Base-by-base conservation (phyloP, 2,329 filamentous ascomycete species). In the Fusarium pininemorale region DNA sequence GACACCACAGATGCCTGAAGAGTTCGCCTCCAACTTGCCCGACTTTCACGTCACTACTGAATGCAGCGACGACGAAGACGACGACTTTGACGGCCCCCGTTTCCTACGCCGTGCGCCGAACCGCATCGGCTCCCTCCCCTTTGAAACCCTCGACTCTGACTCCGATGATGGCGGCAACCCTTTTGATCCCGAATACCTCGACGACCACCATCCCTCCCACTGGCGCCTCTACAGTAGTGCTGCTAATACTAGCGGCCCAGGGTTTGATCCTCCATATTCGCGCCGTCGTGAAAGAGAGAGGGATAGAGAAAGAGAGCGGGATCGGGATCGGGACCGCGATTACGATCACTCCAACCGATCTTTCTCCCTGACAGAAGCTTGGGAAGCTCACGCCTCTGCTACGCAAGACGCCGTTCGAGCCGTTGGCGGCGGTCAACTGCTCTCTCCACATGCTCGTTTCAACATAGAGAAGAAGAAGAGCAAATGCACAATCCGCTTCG, bases 401-500 rank as follows among this genome's bases (percentile, higher is more conserved):
- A 88, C 87, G 3, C 88, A 90, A 69, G 89, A 90, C 78, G 87
- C 88, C 3, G 85, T 88, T 20, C 84, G 85, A 63, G 88, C 88
- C 5, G 88, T 89, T 4, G 88, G 88, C 8, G 88, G 88, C 9
- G 88, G 88, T 35, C 88, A 89, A 50, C 83, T 94, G 9, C 87
- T 95, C 82, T 87, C 87, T 39, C 94, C 94, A 1, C 90, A 94
- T 81, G 94, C 94, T 6, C 90, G 90, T 35, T 98, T 98, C 83
- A 93, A 92, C 79, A 97, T 98, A 63, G 91, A 93, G 78, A 90
- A 91, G 81, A 90, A 92, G 77, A 95, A 94, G 84, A 94, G 90
- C 84, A 94, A 92, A 82, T 96, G 96, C 76, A 95, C 92, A 20
- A 93, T 98, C 77, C 92, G 90, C 66, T 98, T 98, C 76, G 90